Evolutionary conservation across 129 eudicot genomes (phyloP), one percentile per base, ranked within the genome.

Genomic region (Deinandra increscens): DNA sequence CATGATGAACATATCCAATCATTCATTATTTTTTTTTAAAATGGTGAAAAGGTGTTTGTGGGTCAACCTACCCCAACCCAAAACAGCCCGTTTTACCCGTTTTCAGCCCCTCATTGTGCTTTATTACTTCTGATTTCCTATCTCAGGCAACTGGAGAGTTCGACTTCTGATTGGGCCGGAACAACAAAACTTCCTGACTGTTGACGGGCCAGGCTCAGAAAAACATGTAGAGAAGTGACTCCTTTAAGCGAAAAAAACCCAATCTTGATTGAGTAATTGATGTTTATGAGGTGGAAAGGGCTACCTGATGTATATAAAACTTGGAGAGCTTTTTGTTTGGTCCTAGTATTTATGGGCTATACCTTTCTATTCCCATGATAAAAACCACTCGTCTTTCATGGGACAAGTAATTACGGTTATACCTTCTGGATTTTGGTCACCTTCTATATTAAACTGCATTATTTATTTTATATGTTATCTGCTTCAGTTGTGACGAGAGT

Each of bases 131-230:
- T 56, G 36, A 13, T 33, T 58, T 62, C 5, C 31, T 71, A 50
- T 53, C 17, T 68, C 93, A 93, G 99, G 99, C 99, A 34, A 87
- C 84, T 1, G 99, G 98, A 64, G 97, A 93, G 71, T 93, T 93
- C 18, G 96, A 93, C 43, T 93, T 93, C 90, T 93, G 83, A 93
- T 83, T 44, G 63, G 54, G 66, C 50, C 67, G 51, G 50, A 59
- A 50, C 37, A 53, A 54, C 61, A 12, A 68, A 33, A 31, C 15
- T 19, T 38, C 18, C 62, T 9, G 37, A 68, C 48, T 53, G 50
- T 19, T 50, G 59, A 60, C 4, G 7, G 37, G 26, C 64, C 1
- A 58, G 54, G 80, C 43, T 20, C 18, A 26, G 46, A 29, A 51
- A 72, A 73, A 14, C 19, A 49, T 49, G 76, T 50, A 58, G 75